Evolutionary conservation across 306 rosid species (phyloP), one percentile per base, ranked within the genome.

Genomic region (Quercus wislizeni): DNA sequence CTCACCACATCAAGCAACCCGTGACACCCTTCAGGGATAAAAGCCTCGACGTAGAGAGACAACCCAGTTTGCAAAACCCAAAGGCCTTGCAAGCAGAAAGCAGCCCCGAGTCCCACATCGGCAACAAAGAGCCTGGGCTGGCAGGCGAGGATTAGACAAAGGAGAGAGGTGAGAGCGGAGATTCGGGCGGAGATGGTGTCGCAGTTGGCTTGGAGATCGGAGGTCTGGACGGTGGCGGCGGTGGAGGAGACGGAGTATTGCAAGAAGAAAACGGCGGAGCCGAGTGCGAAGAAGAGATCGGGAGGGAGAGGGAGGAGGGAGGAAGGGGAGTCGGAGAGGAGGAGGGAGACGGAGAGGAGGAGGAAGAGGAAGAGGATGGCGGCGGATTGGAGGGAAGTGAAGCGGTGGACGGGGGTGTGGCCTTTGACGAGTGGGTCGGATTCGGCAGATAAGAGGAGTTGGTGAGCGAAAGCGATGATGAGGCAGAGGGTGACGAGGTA

Each of bases 11-110:
- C 99, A 4, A 95, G 92, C 69, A 95, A 82, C 51, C 91, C 81
- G 79, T 95, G 98, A 78, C 99, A 95, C 0, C 99, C 99, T 9
- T 95, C 97, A 0, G 99, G 98, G 46, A 95, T 93, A 83, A 95
- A 95, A 5, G 96, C 89, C 0, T 95, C 98, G 1, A 89, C 98
- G 70, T 93, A 82, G 12, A 95, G 97, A 18, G 98, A 86, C 38
- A 95, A 88, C 0, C 99, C 99, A 0, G 92, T 91, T 71, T 95
- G 99, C 2, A 95, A 80, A 1, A 79, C 85, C 99, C 99, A 95
- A 0, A 95, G 87, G 1, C 96, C 98, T 55, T 86, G 96, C 58
- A 95, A 90, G 85, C 87, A 87, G 63, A 95, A 14, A 1, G 88
- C 17, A 0, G 88, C 96, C 11, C 89, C 88, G 73, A 95, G 81